These are phyloP conservation scores for Zalaria sp. DNA, from an alignment of 2,329 filamentous ascomycete species.

Conservation along the genomic window DNA sequence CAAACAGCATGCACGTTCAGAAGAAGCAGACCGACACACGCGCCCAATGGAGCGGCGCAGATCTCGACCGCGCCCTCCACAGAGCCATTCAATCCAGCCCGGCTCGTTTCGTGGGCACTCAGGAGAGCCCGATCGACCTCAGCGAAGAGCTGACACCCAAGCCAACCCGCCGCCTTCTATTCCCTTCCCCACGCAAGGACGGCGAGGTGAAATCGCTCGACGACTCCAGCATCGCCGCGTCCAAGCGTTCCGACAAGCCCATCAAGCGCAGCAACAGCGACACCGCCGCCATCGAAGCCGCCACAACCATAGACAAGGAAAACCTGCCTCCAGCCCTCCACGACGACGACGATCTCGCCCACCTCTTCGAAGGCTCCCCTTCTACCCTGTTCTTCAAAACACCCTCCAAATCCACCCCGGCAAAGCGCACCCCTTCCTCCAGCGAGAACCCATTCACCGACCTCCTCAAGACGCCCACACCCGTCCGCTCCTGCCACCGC, in stretches of 20 bases:
- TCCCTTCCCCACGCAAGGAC: constrained; percentile 60
- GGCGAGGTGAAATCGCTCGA: constrained; percentile 47
- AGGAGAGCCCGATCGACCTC: constrained; percentile 34
- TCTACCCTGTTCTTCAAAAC: constrained; percentile 38
- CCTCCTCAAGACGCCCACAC: constrained; percentile 31
- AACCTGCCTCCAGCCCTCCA: constrained; percentile 33
- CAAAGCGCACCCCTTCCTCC: constrained; percentile 47
- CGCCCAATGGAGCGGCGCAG: constrained; percentile 8
- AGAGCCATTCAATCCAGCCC: constrained; percentile 50
- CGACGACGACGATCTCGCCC: constrained; percentile 36
- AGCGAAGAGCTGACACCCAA: constrained; percentile 37
- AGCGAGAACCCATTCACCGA: constrained; percentile 24
- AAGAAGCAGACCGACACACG: constrained; percentile 18
- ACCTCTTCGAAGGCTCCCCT: constrained; percentile 51
- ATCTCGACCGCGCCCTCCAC: constrained; percentile 25
- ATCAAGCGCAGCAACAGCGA: constrained; percentile 4
- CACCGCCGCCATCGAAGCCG: constrained; percentile 16
- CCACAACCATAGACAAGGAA: constrained; percentile 40
- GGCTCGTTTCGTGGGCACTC: constrained; percentile 33
- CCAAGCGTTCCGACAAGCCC: constrained; percentile 7
- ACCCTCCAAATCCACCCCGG: constrained; percentile 38
- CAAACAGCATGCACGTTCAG: constrained; percentile 32
- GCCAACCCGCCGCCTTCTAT: constrained; percentile 57
- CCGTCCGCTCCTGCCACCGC: constrained; percentile 20
- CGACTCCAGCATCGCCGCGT: constrained; percentile 25